phyloP scores from a whole-genome alignment of 306 rosid species.

The Cicer yamashitae region DNA sequence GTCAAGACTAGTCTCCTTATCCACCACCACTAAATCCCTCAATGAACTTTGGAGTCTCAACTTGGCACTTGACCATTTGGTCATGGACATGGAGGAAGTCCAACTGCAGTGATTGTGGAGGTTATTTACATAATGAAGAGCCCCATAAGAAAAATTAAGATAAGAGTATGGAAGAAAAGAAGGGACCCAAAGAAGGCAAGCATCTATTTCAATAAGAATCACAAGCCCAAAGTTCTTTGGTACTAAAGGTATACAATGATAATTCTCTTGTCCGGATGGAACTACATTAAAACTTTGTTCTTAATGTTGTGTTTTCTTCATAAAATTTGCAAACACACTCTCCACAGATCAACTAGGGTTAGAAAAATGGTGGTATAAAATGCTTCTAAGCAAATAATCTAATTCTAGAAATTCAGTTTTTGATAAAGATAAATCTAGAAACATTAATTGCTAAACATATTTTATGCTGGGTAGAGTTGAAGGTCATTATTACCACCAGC shows the following conservation, averaged over 20 bases:
- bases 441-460: neutral
- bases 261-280: neutral
- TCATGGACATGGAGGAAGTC: no score
- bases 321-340: neutral
- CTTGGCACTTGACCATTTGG: no score
- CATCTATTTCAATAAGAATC: neutral
- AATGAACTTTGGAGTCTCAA: no score
- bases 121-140: no score
- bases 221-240: neutral
- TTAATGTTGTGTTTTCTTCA: neutral
- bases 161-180: no score
- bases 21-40: no score
- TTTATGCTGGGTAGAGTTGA: neutral
- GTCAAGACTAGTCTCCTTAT: no score
- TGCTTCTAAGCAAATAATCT: neutral
- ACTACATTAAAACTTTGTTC: slow-evolving; percentile 3
- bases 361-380: neutral
- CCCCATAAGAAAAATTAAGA: no score
- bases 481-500: neutral
- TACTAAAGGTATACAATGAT: neutral
- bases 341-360: neutral
- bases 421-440: neutral
- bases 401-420: slow-evolving; percentile 8
- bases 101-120: no score
- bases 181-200: neutral